Percentiles rank a stretch among this genome's conserved stretches.
Evolutionary conservation across 2,329 filamentous ascomycete species (phyloP).

Genomic region (Sarocladium strictum): DNA sequence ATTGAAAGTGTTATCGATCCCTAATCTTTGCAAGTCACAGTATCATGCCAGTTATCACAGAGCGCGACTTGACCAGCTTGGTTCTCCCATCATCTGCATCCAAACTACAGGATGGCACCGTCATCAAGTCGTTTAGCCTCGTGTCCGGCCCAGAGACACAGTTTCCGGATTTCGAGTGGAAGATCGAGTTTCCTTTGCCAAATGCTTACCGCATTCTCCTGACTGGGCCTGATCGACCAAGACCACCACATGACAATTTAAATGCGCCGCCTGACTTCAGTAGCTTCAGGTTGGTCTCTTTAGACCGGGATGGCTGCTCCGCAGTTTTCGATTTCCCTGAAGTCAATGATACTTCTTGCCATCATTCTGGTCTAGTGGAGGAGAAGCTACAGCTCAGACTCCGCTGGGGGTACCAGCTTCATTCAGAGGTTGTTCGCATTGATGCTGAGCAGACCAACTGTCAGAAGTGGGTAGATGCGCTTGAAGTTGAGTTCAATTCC

Average conservation of each 20-base stretch:
- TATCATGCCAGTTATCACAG: constrained; percentile 3
- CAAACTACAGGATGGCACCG: background rate
- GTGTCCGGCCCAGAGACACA: background rate
- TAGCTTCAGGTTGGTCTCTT: background rate
- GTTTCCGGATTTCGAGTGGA: constrained; percentile 1
- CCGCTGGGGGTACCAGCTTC: background rate
- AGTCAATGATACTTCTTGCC: background rate
- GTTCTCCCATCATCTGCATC: background rate
- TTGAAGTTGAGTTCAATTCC: background rate
- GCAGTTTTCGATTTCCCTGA: constrained; percentile 2
- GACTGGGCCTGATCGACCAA: background rate
- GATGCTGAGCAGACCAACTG: background rate
- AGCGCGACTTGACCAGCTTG: constrained; percentile 5
- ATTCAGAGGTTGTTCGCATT: background rate
- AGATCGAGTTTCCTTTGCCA: constrained; percentile 8
- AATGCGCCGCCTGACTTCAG: background rate
- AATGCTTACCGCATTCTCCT: constrained; percentile 3
- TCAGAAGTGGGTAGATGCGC: background rate
- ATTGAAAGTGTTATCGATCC: too few relatives aligned
- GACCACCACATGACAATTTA: constrained; percentile 4
- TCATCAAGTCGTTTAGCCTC: background rate
- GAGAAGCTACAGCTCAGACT: background rate
- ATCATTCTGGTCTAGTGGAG: background rate
- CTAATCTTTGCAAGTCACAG: background rate
- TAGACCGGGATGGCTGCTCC: background rate